Evolutionary conservation across 176 grass and related monocot species (phyloP).

Genomic region (Triticum turgidum): DNA sequence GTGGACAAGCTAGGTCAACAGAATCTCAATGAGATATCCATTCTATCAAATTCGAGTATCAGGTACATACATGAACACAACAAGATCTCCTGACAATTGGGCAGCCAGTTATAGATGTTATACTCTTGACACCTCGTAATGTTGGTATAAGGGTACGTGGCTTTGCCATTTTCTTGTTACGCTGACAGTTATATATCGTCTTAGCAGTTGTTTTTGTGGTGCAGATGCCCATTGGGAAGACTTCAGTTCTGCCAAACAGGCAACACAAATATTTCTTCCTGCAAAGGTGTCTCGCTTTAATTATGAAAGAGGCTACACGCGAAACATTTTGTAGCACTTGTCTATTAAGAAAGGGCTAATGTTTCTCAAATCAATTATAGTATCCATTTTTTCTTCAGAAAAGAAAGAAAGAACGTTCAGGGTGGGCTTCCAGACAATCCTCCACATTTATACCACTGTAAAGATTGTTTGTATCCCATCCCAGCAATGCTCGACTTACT

Average conservation of each 20-base stretch:
- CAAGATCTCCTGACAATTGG: background rate
- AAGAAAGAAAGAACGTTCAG: background rate
- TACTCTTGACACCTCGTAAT: background rate
- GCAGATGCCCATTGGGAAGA: background rate
- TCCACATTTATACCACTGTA: background rate
- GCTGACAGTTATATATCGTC: background rate
- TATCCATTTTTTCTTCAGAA: background rate
- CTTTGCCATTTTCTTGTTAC: background rate
- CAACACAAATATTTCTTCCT: background rate
- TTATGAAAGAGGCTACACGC: background rate
- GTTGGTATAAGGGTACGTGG: background rate
- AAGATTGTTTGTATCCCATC: background rate
- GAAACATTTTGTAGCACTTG: background rate
- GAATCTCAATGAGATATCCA: slow-evolving; percentile 5
- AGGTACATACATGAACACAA: background rate
- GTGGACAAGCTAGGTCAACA: background rate
- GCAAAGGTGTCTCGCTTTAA: background rate
- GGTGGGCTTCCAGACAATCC: background rate
- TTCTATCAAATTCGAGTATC: background rate
- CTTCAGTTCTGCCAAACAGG: slow-evolving; percentile 1
- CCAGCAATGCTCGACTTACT: background rate
- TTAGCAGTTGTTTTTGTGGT: background rate
- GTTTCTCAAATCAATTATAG: background rate
- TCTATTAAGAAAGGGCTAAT: background rate
- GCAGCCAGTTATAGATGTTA: background rate